Base-by-base conservation (phyloP, 805 yeast genomes). In the Wickerhamia fluorescens region DNA sequence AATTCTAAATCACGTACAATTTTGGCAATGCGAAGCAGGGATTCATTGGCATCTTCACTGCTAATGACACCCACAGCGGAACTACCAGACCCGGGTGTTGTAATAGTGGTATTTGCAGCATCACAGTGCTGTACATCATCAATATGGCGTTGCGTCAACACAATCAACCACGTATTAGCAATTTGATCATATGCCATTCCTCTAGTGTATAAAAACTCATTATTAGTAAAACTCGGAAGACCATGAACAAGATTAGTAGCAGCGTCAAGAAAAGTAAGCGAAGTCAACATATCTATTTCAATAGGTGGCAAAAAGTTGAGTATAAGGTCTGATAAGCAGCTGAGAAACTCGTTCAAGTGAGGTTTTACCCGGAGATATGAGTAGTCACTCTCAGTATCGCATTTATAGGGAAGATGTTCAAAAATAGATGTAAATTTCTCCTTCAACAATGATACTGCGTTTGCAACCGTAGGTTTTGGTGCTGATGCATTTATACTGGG, bases 331-430 rank as follows among this genome's bases (percentile, higher is more conserved):
- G 82, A 73, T 30, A 86, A 58, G 14, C 84, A 75, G 37, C 67
- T 64, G 35, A 82, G 68, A 41, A 85, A 83, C 41, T 81, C 92
- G 34, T 71, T 71, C 37, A 83, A 68, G 34, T 62, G 55, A 5
- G 80, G 72, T 44, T 81, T 75, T 20, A 86, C 82, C 33, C 95
- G 65, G 33, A 81, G 55, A 49, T 74, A 85, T 4, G 88, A 75
- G 47, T 85, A 85, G 51, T 85, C 95, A 26, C 81, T 73, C 20
- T 70, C 63, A 7, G 68, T 63, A 42, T 82, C 87, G 38, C 84
- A 85, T 40, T 78, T 77, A 51, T 81, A 84, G 1, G 95, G 95
- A 39, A 86, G 53, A 35, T 68, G 65, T 7, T 51, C 49, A 13
- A 57, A 42, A 16, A 83, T 70, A 4, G 45, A 47, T 13, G 63